A percentile compares a stretch with the other conserved stretches of the same genome.
Conservation (phyloP, 495 filamentous ascomycete species). For the Cercophora sp. region DNA sequence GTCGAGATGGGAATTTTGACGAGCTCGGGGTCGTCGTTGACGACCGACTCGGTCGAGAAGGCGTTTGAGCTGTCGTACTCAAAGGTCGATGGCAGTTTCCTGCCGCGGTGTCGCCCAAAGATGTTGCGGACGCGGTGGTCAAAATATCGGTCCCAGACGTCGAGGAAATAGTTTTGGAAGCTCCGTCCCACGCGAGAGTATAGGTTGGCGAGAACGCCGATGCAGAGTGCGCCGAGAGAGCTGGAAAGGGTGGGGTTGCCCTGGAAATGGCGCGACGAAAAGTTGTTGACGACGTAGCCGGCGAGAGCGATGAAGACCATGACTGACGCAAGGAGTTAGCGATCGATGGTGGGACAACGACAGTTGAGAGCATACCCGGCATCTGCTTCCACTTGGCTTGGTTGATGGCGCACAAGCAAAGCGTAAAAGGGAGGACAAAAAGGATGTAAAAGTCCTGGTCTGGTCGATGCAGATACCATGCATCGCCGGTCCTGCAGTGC, state of each 20-base stretch:
- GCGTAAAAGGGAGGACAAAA: constrained; percentile 77
- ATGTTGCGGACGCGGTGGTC: constrained; percentile 20
- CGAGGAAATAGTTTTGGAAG: constrained; percentile 26
- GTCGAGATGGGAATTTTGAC: constrained; percentile 6
- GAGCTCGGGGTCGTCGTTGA: constrained; percentile 21
- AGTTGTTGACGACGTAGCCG: constrained; percentile 87
- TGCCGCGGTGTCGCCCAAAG: neutral
- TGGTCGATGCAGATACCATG: constrained; percentile 49
- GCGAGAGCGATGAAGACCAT: constrained; percentile 80
- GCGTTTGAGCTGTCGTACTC: constrained; percentile 11
- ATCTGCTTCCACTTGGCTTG: constrained; percentile 87
- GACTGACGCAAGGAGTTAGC: constrained; percentile 15
- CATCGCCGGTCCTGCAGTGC: constrained; percentile 49
- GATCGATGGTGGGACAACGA: neutral
- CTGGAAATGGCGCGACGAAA: constrained; percentile 64
- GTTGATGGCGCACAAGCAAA: constrained; percentile 81
- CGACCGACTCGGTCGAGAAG: constrained; percentile 11
- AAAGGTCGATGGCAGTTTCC: too few species aligned
- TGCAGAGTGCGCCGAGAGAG: constrained; percentile 79
- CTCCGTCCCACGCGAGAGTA: constrained; percentile 71
- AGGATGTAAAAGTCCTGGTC: constrained; percentile 60
- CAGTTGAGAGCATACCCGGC: constrained; percentile 82
- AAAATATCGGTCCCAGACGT: constrained; percentile 28
- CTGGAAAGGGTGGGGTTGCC: constrained; percentile 78
- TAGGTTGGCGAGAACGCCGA: constrained; percentile 82